phyloP scores from a whole-genome alignment of 768 basidiomycete species.

The Boletus rubropictus region DNA sequence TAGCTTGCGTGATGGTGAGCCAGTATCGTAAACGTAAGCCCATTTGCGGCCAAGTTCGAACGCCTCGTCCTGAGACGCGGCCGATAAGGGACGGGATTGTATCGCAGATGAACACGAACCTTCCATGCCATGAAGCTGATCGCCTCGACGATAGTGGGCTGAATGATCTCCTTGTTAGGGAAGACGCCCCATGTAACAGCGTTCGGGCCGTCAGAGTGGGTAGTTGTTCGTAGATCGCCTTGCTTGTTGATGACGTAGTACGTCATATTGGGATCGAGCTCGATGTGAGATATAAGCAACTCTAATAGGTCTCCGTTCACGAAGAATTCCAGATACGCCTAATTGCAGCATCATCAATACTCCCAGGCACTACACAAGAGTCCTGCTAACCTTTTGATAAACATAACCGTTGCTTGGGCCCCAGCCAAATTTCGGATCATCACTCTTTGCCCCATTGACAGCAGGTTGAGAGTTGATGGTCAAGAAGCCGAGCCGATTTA shows the following conservation, averaged over 20 bases:
- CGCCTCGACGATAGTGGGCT: slow-evolving; percentile 95
- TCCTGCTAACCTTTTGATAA: slow-evolving; percentile 78
- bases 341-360: neutral
- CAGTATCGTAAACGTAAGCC: slow-evolving; percentile 79
- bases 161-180: slow-evolving; percentile 93
- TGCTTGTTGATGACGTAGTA: slow-evolving; percentile 97
- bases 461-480: slow-evolving; percentile 98
- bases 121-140: slow-evolving; percentile 99
- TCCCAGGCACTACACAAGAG: neutral
- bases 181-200: slow-evolving; percentile 99
- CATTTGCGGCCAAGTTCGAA: slow-evolving; percentile 89
- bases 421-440: slow-evolving; percentile 87
- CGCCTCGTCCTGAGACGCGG: slow-evolving; percentile 72
- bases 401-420: slow-evolving; percentile 91
- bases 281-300: slow-evolving; percentile 72
- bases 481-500: slow-evolving; percentile 90
- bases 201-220: slow-evolving; percentile 90
- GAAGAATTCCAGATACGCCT: slow-evolving; percentile 98
- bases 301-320: slow-evolving; percentile 70
- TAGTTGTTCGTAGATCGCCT: slow-evolving; percentile 93
- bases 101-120: slow-evolving; percentile 36
- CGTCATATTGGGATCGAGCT: slow-evolving; percentile 81
- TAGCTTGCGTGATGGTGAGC: slow-evolving; percentile 67
- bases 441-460: slow-evolving; percentile 82
- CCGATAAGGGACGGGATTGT: slow-evolving; percentile 5